These are phyloP conservation scores for Flaveria ramosissima DNA, from an alignment of 129 eudicot species.

Conservation along the genomic window DNA sequence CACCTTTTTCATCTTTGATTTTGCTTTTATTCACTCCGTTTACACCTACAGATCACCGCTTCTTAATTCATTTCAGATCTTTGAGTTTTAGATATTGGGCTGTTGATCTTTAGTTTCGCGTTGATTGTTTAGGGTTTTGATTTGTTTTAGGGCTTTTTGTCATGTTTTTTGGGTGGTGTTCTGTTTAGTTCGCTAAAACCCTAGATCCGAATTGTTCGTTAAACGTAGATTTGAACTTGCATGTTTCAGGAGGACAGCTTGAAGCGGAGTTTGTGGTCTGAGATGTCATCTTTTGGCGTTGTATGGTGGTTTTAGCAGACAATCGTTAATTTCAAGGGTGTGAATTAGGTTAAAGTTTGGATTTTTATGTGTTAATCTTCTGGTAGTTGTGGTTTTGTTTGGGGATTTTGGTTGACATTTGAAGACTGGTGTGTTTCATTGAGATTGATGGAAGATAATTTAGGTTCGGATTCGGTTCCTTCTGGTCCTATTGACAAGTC, in stretches of 20 bases:
- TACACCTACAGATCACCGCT: constrained; percentile 16
- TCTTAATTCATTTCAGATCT: constrained; percentile 27
- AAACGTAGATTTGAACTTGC: constrained; percentile 27
- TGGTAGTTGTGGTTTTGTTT: constrained; percentile 10
- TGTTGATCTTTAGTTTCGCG: constrained; percentile 14
- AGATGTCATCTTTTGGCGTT: constrained; percentile 23
- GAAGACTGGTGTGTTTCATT: constrained; percentile 23
- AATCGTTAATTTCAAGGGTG: constrained; percentile 6
- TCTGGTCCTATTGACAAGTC: constrained; percentile 43
- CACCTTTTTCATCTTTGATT: constrained; percentile 3
- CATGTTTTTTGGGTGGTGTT: background rate
- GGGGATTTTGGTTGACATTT: constrained; percentile 10
- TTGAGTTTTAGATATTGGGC: background rate
- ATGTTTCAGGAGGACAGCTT: constrained; percentile 36
- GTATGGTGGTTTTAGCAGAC: constrained; percentile 3
- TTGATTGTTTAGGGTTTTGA: constrained; percentile 18
- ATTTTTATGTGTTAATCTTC: background rate
- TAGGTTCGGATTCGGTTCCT: constrained; percentile 42
- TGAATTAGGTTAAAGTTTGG: constrained; percentile 17
- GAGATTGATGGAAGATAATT: constrained; percentile 37
- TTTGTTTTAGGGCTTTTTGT: constrained; percentile 15
- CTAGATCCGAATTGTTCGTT: constrained; percentile 13
- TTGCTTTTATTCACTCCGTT: background rate
- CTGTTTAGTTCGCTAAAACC: background rate
- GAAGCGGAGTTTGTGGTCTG: constrained; percentile 13